Percentiles rank a stretch among this genome's conserved stretches.
These are phyloP conservation scores for Beauveria sp. DNA, from an alignment of 2,329 filamentous ascomycete genomes.

Conservation along the genomic window DNA sequence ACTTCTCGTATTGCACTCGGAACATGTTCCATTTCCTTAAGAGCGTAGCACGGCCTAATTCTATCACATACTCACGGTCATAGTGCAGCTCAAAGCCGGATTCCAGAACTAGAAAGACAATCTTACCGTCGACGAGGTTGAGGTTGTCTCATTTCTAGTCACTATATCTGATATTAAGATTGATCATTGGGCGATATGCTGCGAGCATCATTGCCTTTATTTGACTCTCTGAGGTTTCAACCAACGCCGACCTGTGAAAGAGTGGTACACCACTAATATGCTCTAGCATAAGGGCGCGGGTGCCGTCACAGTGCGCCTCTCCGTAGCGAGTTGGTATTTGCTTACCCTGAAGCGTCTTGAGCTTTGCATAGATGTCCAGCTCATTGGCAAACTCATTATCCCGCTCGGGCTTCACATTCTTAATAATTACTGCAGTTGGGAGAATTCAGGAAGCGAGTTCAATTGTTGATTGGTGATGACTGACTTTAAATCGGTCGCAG, in stretches of 20 bases:
- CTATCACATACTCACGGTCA: not conserved
- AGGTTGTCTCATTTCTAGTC: conserved; percentile 13
- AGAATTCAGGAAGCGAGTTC: conserved; percentile 1
- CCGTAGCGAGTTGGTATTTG: conserved; percentile 14
- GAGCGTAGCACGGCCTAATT: not conserved
- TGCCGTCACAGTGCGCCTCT: conserved; percentile 9
- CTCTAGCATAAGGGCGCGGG: conserved; percentile 13
- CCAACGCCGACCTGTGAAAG: not conserved
- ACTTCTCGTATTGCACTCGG: not conserved
- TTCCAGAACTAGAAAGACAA: conserved; percentile 12
- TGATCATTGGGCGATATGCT: not conserved
- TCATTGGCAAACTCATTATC: conserved; percentile 16
- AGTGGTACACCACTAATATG: conserved; percentile 11
- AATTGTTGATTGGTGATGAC: too few relatives aligned
- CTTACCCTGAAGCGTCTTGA: conserved; percentile 11
- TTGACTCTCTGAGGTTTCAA: not conserved
- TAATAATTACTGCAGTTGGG: conserved; percentile 13
- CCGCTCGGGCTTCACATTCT: conserved; percentile 13
- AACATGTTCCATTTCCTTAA: not conserved
- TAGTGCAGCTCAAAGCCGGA: not conserved
- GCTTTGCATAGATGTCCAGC: conserved; percentile 12
- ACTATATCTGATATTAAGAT: conserved; percentile 2
- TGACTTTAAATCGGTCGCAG: too few relatives aligned
- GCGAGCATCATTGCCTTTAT: not conserved
- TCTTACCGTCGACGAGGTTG: conserved; percentile 10